Evolutionary conservation across 1,139 yeast genomes (phyloP).

Genomic region (Nakaseomyces kungkrabaensis): DNA sequence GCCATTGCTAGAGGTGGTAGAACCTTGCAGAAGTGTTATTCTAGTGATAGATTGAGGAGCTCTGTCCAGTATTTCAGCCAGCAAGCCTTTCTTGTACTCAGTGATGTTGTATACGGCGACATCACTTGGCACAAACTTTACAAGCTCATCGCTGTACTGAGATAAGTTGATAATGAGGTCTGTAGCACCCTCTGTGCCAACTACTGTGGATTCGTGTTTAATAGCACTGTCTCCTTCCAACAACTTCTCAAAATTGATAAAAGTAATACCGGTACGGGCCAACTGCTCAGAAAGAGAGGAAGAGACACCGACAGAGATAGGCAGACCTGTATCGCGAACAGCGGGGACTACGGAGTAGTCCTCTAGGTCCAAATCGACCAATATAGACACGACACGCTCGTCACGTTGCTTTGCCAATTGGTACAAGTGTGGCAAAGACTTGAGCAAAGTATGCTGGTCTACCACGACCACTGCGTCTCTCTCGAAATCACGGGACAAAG

Average conservation of each 20-base stretch:
- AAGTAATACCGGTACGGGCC: neutral
- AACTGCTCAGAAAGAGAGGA: neutral
- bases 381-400: conserved; percentile 41
- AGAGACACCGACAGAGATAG: conserved; percentile 38
- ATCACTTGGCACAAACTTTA: conserved; percentile 29
- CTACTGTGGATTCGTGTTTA: neutral
- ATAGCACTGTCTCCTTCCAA: neutral
- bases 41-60: conserved; percentile 50
- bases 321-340: conserved; percentile 57
- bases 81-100: conserved; percentile 44
- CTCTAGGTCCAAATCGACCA: conserved; percentile 44
- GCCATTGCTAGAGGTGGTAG: conserved; percentile 38
- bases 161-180: conserved; percentile 50
- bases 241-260: neutral
- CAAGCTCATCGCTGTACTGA: conserved; percentile 39
- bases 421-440: conserved; percentile 51
- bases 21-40: conserved; percentile 51
- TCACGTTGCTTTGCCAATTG: conserved; percentile 25
- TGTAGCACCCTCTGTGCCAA: neutral
- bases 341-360: conserved; percentile 63
- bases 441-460: conserved; percentile 45
- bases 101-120: conserved; percentile 50
- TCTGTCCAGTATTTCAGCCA: conserved; percentile 38
- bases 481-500: conserved; percentile 17
- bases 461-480: conserved; percentile 30